Conservation (phyloP, 768 basidiomycete species). For the Lyophyllum atratum region DNA sequence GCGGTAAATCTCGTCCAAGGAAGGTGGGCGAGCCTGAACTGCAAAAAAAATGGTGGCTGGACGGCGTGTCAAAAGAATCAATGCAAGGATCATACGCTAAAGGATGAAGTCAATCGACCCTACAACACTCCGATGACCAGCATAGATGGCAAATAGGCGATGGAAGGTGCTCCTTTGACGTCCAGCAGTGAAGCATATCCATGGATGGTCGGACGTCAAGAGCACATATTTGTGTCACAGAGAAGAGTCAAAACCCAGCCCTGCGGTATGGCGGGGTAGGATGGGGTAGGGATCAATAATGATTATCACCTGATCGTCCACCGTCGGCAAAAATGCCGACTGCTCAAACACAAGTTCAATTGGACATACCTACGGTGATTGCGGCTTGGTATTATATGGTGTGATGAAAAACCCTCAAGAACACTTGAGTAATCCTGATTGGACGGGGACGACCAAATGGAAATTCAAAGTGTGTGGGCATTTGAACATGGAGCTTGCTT, state of each 20-base stretch:
- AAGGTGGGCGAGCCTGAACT: neutral
- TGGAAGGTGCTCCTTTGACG: neutral
- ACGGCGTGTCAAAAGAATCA: neutral
- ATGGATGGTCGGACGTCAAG: neutral
- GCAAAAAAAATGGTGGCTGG: neutral
- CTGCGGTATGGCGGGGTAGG: neutral
- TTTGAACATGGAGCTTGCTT: neutral
- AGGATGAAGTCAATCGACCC: neutral
- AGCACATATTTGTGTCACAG: neutral
- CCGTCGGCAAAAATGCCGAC: neutral
- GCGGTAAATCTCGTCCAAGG: neutral
- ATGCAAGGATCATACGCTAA: neutral
- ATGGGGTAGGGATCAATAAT: neutral
- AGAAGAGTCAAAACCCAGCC: neutral
- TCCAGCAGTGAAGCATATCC: neutral
- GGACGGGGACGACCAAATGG: slow-evolving; percentile 5
- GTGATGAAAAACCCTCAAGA: neutral
- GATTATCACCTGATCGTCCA: slow-evolving; percentile 4
- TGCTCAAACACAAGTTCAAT: neutral
- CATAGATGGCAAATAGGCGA: neutral
- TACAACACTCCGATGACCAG: neutral
- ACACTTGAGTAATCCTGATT: slow-evolving; percentile 4
- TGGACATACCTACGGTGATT: slow-evolving; percentile 6
- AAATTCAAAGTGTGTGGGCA: neutral
- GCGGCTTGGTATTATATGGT: slow-evolving; percentile 1